Base-by-base conservation (phyloP, 208 protist species). In the Angomonas ambiguus region DNA sequence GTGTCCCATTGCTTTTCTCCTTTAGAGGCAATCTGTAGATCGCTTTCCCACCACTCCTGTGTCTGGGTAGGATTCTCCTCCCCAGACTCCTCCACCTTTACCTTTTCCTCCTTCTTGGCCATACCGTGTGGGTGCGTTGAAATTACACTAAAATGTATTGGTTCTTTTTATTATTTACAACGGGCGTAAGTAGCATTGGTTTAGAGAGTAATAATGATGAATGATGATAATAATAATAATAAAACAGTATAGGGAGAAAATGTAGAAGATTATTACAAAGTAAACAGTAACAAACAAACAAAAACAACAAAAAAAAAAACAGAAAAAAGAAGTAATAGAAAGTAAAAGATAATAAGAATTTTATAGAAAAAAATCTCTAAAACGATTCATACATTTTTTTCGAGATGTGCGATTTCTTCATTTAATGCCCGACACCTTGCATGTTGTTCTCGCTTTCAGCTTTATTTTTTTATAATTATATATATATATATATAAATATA, bases 1-100 rank as follows among this genome's bases (percentile, higher is more conserved):
- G 96, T 99, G 22, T 89, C 84, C 98, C 97, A 99, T 11, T 85
- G 85, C 70, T 91, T 91, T 67, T 96, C 87, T 6, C 87, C 91
- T 55, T 83, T 82, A 20, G 58, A 70, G 33, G 79, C 79, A 34
- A 93, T 82, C 24, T 69, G 75, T 13, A 94, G 31, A 49, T 94
- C 78, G 51, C 89, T 85, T 70, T 89, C 83, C 91, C 91, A 96
- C 91, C 91, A 96, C 49, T 92, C 35, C 32, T 56, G 16, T 28
- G 77, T 73, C 27, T 80, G 69, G 22, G 64, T 71, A 28, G 71
- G 57, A 31, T 35, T 64, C 20, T 85, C 73, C 13, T 62, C 53
- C 49, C 81, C 73, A 22, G 68, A 67, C 28, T 60, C 20, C 55
- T 51, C 61, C 18, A 41, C 51, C 62, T 79, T 79, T 6, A 65